Evolutionary conservation across 179 eudicot genomes (phyloP).

Genomic region (Nepenthes alata): DNA sequence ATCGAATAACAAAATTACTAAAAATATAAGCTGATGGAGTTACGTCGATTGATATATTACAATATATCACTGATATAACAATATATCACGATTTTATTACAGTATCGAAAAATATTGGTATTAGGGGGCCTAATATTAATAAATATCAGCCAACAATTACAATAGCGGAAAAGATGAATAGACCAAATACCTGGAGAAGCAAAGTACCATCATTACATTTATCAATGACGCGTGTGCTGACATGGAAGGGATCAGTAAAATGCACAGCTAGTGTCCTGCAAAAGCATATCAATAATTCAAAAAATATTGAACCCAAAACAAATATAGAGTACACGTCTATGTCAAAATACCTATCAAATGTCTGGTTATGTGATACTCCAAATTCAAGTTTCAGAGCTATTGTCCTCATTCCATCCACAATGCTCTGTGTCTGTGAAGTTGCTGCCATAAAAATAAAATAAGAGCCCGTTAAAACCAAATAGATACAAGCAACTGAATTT

Average conservation of each 20-base stretch:
- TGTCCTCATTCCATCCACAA: constrained; percentile 91
- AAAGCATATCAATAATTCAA: constrained; percentile 15
- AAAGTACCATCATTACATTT: constrained; percentile 84
- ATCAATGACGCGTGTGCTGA: constrained; percentile 78
- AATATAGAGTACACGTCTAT: neutral
- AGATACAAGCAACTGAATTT: constrained; percentile 7
- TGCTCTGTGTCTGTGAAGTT: constrained; percentile 47
- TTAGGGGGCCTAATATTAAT: no score
- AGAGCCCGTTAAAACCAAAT: constrained; percentile 2
- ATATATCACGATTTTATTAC: no score
- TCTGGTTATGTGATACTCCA: constrained; percentile 88
- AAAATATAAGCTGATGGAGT: no score
- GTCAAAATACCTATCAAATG: constrained; percentile 56
- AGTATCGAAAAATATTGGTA: no score
- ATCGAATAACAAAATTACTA: no score
- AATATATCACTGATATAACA: no score
- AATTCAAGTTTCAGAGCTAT: constrained; percentile 93
- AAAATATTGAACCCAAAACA: constrained; percentile 2
- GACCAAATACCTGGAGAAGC: constrained; percentile 70
- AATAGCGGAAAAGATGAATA: no score
- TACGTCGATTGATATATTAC: no score
- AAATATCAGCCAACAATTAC: no score
- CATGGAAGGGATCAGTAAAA: constrained; percentile 88
- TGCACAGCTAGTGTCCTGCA: constrained; percentile 90
- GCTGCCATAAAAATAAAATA: constrained; percentile 30